Conservation (phyloP, 352 stramenopile genomes). For the Phytophthora ramorum region DNA sequence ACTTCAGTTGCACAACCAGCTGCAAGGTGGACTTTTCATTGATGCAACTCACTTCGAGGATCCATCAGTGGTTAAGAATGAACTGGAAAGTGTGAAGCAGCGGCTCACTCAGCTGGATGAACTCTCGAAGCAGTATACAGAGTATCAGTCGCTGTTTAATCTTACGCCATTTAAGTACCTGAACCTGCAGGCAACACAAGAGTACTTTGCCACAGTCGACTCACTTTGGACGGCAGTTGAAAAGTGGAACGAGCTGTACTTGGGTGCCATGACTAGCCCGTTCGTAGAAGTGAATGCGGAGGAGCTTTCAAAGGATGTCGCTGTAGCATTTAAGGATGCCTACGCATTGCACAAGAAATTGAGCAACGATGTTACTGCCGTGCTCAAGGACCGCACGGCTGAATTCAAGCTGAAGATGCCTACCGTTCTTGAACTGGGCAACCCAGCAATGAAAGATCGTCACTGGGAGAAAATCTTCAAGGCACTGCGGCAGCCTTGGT, state of each 20-base stretch:
- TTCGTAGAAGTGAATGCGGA: constrained; percentile 92
- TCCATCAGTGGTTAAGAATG: constrained; percentile 73
- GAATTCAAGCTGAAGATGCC: constrained; percentile 94
- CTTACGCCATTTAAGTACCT: constrained; percentile 90
- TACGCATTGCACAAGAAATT: constrained; percentile 93
- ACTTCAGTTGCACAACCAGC: constrained; percentile 78
- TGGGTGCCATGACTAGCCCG: constrained; percentile 77
- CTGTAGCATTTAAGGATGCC: constrained; percentile 88
- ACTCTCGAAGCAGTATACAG: constrained; percentile 91
- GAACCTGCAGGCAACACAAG: constrained; percentile 87
- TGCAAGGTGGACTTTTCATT: constrained; percentile 90
- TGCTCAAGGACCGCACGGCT: constrained; percentile 87
- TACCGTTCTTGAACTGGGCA: constrained; percentile 92
- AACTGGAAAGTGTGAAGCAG: constrained; percentile 85
- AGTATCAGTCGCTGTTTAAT: constrained; percentile 94
- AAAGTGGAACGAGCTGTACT: constrained; percentile 88
- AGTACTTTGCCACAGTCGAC: constrained; percentile 87
- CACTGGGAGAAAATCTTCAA: constrained; percentile 97
- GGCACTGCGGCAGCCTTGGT: constrained; percentile 86
- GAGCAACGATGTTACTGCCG: constrained; percentile 88
- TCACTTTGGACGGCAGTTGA: constrained; percentile 87
- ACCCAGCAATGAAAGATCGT: constrained; percentile 92
- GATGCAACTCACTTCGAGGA: constrained; percentile 91
- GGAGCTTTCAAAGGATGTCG: constrained; percentile 88
- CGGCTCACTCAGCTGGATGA: constrained; percentile 88